phyloP scores from a whole-genome alignment of 129 eudicot genomes.

The Pseudognaphalium luteoalbum region DNA sequence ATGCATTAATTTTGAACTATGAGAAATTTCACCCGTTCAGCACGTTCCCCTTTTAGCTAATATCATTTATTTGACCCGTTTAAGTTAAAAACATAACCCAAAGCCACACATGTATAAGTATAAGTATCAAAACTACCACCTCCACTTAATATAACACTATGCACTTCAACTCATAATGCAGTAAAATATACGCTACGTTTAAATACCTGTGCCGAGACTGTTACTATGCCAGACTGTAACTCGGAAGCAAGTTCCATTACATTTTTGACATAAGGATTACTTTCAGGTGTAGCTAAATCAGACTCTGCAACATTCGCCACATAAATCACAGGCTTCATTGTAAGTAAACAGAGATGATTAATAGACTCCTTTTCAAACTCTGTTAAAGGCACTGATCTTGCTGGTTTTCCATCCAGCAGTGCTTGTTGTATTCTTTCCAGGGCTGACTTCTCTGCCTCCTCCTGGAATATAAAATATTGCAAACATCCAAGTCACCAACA shows the following conservation, averaged over 20 bases:
- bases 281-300: conserved; percentile 83
- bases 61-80: not conserved
- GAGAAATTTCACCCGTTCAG: not conserved
- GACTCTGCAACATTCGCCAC: conserved; percentile 96
- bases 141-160: not conserved
- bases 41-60: not conserved
- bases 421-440: conserved; percentile 75
- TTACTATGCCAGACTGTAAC: conserved; percentile 82
- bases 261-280: conserved; percentile 75
- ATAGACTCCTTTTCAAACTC: conserved; percentile 76
- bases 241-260: conserved; percentile 81
- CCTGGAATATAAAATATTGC: conserved; percentile 49
- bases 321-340: conserved; percentile 90
- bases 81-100: not conserved
- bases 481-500: conserved; percentile 6
- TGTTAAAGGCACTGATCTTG: conserved; percentile 82
- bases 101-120: not conserved
- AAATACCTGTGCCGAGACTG: conserved; percentile 94
- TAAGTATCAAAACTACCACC: not conserved
- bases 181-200: not conserved
- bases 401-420: conserved; percentile 88
- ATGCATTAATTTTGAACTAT: not conserved
- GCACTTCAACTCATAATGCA: conserved; percentile 10
- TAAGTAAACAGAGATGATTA: conserved; percentile 89
- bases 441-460: conserved; percentile 91